Evolutionary conservation across 2,329 filamentous ascomycete genomes (phyloP).

Genomic region (Lomentospora prolificans): DNA sequence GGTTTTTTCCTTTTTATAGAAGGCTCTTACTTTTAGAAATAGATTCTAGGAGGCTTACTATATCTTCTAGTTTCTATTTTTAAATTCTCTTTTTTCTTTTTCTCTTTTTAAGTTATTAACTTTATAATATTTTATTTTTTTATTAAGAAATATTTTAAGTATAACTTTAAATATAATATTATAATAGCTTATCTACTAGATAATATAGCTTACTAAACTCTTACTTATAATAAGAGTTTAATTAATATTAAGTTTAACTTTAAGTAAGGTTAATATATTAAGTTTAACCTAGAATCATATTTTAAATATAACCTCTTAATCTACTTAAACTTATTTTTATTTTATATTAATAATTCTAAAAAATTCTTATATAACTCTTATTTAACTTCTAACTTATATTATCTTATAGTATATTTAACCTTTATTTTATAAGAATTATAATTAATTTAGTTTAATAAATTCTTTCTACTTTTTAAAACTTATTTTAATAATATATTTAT

Average conservation of each 20-base stretch:
- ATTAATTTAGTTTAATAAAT: neutral
- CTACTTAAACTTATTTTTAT: neutral
- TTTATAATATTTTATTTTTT: neutral
- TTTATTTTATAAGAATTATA: neutral
- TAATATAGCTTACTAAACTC: neutral
- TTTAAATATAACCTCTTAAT: constrained; percentile 4
- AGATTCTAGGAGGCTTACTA: too few species aligned
- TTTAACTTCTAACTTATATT: constrained; percentile 1
- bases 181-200: too few species aligned
- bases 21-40: neutral
- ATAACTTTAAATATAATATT: constrained; percentile 6
- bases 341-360: constrained; percentile 6
- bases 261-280: constrained; percentile 2
- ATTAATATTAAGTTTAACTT: neutral
- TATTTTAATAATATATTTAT: neutral
- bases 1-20: too few species aligned
- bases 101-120: neutral
- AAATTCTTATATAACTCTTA: neutral
- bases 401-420: neutral
- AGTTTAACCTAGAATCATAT: neutral
- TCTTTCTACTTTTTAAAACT: neutral
- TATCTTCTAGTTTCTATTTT: too few species aligned
- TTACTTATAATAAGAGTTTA: constrained; percentile 3
- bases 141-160: neutral
- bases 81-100: too few species aligned